Evolutionary conservation across 257 asterid genomes (phyloP).

Genomic region (Nyctanthes arbortristis): DNA sequence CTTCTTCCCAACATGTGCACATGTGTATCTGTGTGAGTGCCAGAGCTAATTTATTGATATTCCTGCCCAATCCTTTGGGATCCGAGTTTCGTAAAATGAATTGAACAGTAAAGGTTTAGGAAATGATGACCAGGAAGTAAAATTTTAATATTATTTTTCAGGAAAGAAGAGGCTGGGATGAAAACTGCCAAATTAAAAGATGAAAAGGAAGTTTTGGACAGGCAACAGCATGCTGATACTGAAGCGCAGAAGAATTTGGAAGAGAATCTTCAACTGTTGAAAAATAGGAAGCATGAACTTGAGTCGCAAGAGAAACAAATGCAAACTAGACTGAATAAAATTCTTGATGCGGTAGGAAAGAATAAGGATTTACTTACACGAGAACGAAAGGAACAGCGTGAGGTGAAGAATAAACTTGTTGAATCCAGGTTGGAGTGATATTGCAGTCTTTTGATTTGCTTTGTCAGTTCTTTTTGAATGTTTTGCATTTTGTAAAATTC

Average conservation of each 20-base stretch:
- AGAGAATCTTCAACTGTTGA: constrained; percentile 90
- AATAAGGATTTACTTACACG: constrained; percentile 72
- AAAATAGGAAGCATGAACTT: constrained; percentile 81
- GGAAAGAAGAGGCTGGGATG: constrained; percentile 98
- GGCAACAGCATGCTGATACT: constrained; percentile 91
- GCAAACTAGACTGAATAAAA: constrained; percentile 73
- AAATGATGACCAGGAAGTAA: neutral
- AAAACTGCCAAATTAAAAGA: constrained; percentile 90
- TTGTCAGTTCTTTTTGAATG: constrained; percentile 14
- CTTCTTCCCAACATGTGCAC: neutral
- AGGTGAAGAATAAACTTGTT: constrained; percentile 74
- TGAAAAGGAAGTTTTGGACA: constrained; percentile 91
- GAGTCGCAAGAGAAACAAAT: constrained; percentile 87
- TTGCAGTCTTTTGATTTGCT: constrained; percentile 25
- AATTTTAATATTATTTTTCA: constrained; percentile 37
- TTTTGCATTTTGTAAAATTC: constrained; percentile 14
- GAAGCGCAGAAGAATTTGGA: constrained; percentile 87
- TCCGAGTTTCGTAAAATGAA: neutral
- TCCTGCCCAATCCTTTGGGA: neutral
- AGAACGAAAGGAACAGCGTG: constrained; percentile 77
- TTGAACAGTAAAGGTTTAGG: neutral
- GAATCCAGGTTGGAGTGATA: constrained; percentile 63
- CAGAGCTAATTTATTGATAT: neutral
- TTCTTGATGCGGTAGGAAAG: constrained; percentile 72
- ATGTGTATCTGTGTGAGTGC: neutral